Conservation (phyloP, 352 stramenopile species). For the Phytopythium vexans region DNA sequence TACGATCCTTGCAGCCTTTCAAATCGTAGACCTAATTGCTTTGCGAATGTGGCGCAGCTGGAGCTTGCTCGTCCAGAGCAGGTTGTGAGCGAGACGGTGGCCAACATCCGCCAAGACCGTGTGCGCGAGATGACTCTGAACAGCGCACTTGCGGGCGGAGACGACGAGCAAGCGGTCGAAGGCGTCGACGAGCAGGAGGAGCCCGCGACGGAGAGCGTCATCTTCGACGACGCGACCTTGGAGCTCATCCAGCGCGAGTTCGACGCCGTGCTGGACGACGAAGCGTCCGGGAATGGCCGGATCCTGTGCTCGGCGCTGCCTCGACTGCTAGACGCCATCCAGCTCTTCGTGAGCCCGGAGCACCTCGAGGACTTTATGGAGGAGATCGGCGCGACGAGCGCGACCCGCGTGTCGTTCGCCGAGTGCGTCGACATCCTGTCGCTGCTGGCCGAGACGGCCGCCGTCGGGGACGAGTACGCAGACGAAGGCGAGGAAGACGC, state of each 20-base stretch:
- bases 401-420: slow-evolving; percentile 76
- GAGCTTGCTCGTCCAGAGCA: slow-evolving; percentile 66
- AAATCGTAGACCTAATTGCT: neutral
- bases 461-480: slow-evolving; percentile 21
- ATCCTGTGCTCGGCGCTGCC: slow-evolving; percentile 49
- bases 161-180: slow-evolving; percentile 8
- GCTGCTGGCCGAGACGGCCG: slow-evolving; percentile 57
- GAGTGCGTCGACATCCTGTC: slow-evolving; percentile 88
- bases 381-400: slow-evolving; percentile 63
- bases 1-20: too few species aligned
- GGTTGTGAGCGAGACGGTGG: slow-evolving; percentile 74
- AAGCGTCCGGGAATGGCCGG: slow-evolving; percentile 12
- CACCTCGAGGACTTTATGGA: slow-evolving; percentile 55
- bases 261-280: slow-evolving; percentile 24
- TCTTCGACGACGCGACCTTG: slow-evolving; percentile 65
- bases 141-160: slow-evolving; percentile 6
- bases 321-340: slow-evolving; percentile 38
- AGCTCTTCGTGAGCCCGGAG: slow-evolving; percentile 30
- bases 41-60: slow-evolving; percentile 27
- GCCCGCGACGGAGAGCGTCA: slow-evolving; percentile 19
- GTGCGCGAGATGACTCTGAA: slow-evolving; percentile 47
- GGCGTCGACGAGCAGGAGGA: slow-evolving; percentile 3
- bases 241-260: slow-evolving; percentile 55
- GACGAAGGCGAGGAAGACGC: slow-evolving; percentile 23
- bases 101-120: slow-evolving; percentile 62